phyloP scores from a whole-genome alignment of 176 grass and related monocot species.

The Panicum miliaceum region DNA sequence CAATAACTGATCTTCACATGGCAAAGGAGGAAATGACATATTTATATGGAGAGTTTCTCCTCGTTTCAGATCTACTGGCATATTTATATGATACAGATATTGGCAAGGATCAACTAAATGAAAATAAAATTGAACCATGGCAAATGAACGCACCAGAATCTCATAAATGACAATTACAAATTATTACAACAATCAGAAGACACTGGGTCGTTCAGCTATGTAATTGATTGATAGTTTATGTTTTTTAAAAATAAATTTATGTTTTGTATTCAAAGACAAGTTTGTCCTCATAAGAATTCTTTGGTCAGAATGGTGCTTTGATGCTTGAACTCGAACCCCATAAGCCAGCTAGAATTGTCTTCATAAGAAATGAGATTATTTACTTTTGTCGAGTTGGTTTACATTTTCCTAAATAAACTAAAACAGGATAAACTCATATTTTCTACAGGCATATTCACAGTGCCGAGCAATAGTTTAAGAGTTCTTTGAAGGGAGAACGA shows the following conservation, averaged over 20 bases:
- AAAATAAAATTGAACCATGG: neutral
- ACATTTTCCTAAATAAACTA: neutral
- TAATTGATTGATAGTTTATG: neutral
- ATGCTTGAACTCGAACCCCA: too few species aligned
- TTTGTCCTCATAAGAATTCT: constrained; percentile 14
- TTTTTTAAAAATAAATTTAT: too few species aligned
- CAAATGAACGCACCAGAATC: neutral
- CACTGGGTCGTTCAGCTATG: neutral
- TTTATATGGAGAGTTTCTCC: constrained; percentile 96
- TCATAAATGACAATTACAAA: neutral
- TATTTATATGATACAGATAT: too few species aligned
- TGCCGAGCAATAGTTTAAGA: too few species aligned
- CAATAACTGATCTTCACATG: constrained; percentile 84
- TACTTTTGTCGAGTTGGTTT: too few species aligned
- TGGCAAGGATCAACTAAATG: too few species aligned
- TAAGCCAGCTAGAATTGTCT: too few species aligned
- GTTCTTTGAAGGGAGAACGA: too few species aligned
- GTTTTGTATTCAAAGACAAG: neutral
- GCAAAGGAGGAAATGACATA: constrained; percentile 71
- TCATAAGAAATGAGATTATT: too few species aligned
- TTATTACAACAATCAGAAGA: constrained; percentile 1
- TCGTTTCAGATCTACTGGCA: constrained; percentile 96
- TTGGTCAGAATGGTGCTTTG: too few species aligned
- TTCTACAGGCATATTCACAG: neutral
- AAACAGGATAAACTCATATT: neutral